These are phyloP conservation scores for Ophiostoma fasciatum DNA, from an alignment of 2,329 filamentous ascomycete species.

Conservation along the genomic window DNA sequence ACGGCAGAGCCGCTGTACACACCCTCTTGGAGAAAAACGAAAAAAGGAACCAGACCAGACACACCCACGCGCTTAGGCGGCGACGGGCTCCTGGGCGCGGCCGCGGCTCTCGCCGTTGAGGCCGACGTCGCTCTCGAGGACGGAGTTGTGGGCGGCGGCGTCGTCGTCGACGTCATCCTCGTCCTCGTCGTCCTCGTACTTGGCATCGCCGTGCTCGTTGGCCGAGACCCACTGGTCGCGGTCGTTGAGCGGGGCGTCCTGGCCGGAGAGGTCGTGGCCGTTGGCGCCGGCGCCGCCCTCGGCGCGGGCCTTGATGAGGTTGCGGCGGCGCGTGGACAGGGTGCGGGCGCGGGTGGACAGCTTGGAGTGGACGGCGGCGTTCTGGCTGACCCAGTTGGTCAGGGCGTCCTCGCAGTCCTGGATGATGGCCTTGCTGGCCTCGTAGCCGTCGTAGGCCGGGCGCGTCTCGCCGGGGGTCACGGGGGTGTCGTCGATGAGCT, in stretches of 20 bases:
- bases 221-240: slow-evolving; percentile 76
- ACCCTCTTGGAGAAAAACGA: neutral
- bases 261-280: slow-evolving; percentile 69
- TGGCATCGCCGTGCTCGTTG: slow-evolving; percentile 43
- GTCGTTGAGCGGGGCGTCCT: slow-evolving; percentile 67
- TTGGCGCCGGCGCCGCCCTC: slow-evolving; percentile 60
- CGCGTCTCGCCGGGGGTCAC: slow-evolving; percentile 96
- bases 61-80: slow-evolving; percentile 20
- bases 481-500: slow-evolving; percentile 89
- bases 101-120: slow-evolving; percentile 43
- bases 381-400: slow-evolving; percentile 90
- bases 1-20: too few species aligned
- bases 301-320: slow-evolving; percentile 50
- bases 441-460: slow-evolving; percentile 91
- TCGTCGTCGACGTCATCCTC: slow-evolving; percentile 35
- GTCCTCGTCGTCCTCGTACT: slow-evolving; percentile 51
- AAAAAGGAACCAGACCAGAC: neutral
- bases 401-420: slow-evolving; percentile 97
- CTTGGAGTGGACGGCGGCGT: slow-evolving; percentile 75
- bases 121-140: slow-evolving; percentile 35
- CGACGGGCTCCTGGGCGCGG: slow-evolving; percentile 36
- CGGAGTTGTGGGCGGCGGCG: slow-evolving; percentile 24
- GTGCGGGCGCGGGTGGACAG: slow-evolving; percentile 79
- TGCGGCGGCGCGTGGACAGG: slow-evolving; percentile 69
- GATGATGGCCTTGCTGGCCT: slow-evolving; percentile 96